Evolutionary conservation across 1,139 yeast genomes (phyloP), one percentile per base, ranked within the genome.

Genomic region (Blastobotrys aristatus): DNA sequence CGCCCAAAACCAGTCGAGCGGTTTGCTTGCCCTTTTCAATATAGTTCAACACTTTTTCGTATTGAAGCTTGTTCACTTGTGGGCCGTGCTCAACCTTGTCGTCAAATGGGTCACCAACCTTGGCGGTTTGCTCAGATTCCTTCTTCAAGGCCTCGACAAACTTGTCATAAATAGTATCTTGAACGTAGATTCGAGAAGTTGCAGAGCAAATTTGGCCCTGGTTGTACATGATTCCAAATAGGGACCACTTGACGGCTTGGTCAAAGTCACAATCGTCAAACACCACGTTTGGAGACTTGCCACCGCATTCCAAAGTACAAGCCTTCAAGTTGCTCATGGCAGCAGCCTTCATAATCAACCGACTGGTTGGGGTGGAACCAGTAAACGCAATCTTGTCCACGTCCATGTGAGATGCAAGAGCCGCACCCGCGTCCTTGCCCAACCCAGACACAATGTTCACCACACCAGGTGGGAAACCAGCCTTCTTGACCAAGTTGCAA

Each of bases 141-240:
- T 65, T 64, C 68, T 77, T 81, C 66, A 85, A 81, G 53, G 74
- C 76, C 37, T 69, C 70, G 50, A 84, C 66, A 55, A 85, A 75
- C 59, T 75, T 70, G 54, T 84, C 89, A 68, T 85, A 84, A 57
- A 84, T 73, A 46, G 79, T 80, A 54, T 80, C 87, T 67, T 86
- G 94, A 51, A 85, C 77, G 67, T 80, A 84, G 53, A 85, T 74
- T 74, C 95, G 79, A 38, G 94, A 84, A 58, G 92, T 90, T 47
- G 95, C 90, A 58, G 87, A 82, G 68, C 95, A 86, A 44, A 84
- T 86, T 71, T 86, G 94, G 65, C 95, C 95, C 56, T 88, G 82
- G 70, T 86, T 86, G 74, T 75, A 80, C 76, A 80, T 79, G 57
- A 81, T 81, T 66, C 86, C 86, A 43, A 69, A 65, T 53, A 76